phyloP scores from a whole-genome alignment of 2,329 filamentous ascomycete species.

The Colletotrichum lindemuthianum region DNA sequence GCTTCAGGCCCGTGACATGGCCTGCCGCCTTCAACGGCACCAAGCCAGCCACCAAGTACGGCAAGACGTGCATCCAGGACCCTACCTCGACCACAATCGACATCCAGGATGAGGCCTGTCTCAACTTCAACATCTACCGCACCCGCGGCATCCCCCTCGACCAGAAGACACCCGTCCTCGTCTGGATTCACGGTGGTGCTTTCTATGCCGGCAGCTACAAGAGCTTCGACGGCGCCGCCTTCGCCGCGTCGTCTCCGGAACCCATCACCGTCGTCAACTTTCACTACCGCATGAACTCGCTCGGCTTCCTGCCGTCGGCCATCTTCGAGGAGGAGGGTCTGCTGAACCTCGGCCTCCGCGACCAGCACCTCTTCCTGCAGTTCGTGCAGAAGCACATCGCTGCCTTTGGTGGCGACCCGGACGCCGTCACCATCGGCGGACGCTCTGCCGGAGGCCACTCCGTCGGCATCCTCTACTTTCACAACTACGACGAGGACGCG shows the following conservation, averaged over 20 bases:
- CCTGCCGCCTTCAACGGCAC: constrained; percentile 52
- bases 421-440: constrained; percentile 73
- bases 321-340: constrained; percentile 65
- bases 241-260: constrained; percentile 48
- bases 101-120: constrained; percentile 44
- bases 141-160: constrained; percentile 45
- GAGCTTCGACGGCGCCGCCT: constrained; percentile 49
- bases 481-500: constrained; percentile 69
- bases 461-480: constrained; percentile 68
- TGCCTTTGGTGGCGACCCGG: constrained; percentile 72
- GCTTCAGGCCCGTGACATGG: constrained; percentile 53
- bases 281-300: constrained; percentile 71
- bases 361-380: constrained; percentile 68
- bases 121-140: constrained; percentile 54
- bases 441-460: constrained; percentile 69
- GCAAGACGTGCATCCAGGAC: constrained; percentile 55
- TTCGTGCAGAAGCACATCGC: constrained; percentile 74
- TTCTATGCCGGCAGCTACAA: constrained; percentile 47
- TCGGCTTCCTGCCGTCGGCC: constrained; percentile 68
- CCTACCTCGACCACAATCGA: constrained; percentile 27
- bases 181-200: constrained; percentile 53
- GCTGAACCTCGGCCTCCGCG: constrained; percentile 68
- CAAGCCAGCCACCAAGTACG: constrained; percentile 50
- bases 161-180: constrained; percentile 49
- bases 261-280: constrained; percentile 71